Evolutionary conservation across 495 filamentous ascomycete species (phyloP), one percentile per base, ranked within the genome.

Genomic region (Darksidea phi): DNA sequence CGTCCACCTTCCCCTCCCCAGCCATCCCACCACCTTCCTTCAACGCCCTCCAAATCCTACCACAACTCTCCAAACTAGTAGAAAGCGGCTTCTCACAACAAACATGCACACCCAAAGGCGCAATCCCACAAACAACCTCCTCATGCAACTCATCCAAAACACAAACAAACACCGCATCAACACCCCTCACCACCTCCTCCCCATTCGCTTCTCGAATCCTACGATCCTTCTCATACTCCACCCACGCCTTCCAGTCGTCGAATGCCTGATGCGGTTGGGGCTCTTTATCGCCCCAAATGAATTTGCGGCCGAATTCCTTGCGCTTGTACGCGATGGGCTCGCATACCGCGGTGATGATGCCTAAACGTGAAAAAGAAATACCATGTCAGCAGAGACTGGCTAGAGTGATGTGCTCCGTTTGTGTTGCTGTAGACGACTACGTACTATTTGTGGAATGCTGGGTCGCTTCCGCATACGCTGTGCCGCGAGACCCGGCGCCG

Each of bases 41-140:
- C 23, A 89, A 64, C 1, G 84, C 78, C 10, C 78, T 75, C 66
- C 90, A 89, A 51, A 96, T 89, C 15, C 73, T 73, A 6, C 93
- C 72, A 71, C 91, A 96, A 52, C 92, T 89, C 21, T 78, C 63
- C 13, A 97, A 76, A 0, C 80, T 88, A 1, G 88, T 88, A 1
- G 90, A 89, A 17, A 98, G 77, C 0, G 94, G 94, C 73, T 98
- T 98, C 77, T 98, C 95, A 76, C 91, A 93, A 76, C 97, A 87
- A 54, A 97, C 84, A 71, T 96, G 91, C n/a, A 70, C 36, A 15
- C 52, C 57, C 5, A 95, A 77, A 1, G 81, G 79, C 1, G 86
- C 84, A 28, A 95, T 77, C 0, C 80, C 86, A 13, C 82, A 73
- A 21, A 94, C 79, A n/a, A 93, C 85, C 53, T 89, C 88, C 6